phyloP scores from a whole-genome alignment of 768 basidiomycete genomes.

The Leccinum pellstonianum region DNA sequence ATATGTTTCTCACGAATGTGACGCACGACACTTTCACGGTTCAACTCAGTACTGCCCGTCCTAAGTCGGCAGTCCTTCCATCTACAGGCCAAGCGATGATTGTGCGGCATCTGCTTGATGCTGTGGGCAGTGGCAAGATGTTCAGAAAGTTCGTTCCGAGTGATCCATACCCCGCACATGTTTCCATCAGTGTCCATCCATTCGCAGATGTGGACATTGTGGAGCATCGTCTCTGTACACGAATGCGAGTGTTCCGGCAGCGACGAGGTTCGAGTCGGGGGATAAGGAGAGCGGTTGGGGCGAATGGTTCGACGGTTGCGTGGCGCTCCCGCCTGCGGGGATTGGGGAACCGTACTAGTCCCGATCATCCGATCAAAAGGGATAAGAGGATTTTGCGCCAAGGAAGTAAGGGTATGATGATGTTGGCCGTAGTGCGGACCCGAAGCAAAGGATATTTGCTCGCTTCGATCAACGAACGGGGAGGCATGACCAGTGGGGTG shows the following conservation, averaged over 20 bases:
- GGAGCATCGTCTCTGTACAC: neutral
- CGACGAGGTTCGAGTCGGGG: neutral
- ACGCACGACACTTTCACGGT: constrained; percentile 17
- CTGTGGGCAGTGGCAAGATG: constrained; percentile 15
- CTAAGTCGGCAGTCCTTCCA: constrained; percentile 13
- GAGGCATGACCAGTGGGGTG: neutral
- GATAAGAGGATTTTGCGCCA: neutral
- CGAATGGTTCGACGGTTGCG: neutral
- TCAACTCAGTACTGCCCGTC: neutral
- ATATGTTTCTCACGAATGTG: constrained; percentile 20
- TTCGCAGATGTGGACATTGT: neutral
- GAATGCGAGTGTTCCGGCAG: neutral
- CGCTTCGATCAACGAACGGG: neutral
- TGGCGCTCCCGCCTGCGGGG: too few species aligned
- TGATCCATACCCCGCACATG: constrained; percentile 1
- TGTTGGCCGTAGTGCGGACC: neutral
- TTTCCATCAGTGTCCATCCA: constrained; percentile 8
- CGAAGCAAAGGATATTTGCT: neutral
- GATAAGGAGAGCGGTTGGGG: neutral
- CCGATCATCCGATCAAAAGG: neutral
- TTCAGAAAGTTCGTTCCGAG: neutral
- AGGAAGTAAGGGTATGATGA: too few species aligned
- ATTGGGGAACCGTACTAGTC: too few species aligned
- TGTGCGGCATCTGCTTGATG: neutral
- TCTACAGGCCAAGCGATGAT: neutral